Conservation (phyloP, 2,329 filamentous ascomycete species). For the Didymella pinodella region DNA sequence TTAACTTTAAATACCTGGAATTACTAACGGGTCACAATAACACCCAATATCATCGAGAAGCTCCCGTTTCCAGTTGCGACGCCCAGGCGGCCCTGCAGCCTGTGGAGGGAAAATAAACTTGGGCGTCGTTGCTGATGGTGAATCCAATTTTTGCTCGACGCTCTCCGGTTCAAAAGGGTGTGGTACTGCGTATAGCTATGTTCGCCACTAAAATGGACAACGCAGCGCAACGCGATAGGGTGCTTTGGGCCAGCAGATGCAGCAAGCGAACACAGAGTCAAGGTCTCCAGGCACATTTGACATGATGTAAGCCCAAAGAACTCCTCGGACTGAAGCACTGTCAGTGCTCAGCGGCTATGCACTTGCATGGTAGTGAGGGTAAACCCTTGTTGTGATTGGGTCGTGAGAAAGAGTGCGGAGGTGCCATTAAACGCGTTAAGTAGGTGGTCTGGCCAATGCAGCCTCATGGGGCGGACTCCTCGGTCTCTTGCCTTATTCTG, state of each 20-base stretch:
- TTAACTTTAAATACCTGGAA: too few relatives aligned
- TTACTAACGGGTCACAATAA: conserved; percentile 13
- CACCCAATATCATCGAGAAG: conserved; percentile 23
- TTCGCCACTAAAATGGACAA: too few relatives aligned
- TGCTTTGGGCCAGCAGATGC: too few relatives aligned
- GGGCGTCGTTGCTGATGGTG: conserved; percentile 1
- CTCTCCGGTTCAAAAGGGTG: too few relatives aligned
- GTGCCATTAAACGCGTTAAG: too few relatives aligned
- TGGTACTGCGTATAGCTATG: too few relatives aligned
- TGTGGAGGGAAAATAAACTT: conserved; percentile 21
- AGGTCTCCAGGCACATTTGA: not conserved
- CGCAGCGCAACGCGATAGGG: too few relatives aligned
- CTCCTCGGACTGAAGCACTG: not conserved
- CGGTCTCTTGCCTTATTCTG: not conserved
- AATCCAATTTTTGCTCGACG: not conserved
- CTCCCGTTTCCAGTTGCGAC: conserved; percentile 25
- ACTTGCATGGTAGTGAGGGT: not conserved
- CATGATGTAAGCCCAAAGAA: not conserved
- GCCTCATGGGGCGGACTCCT: not conserved
- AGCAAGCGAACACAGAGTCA: too few relatives aligned
- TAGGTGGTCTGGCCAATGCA: too few relatives aligned
- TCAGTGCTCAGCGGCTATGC: not conserved
- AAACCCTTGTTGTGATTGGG: not conserved
- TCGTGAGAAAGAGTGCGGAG: too few relatives aligned
- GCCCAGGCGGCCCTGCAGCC: conserved; percentile 18